These are phyloP conservation scores for Chrysanthemum makinoi DNA, from an alignment of 129 eudicot species.

Conservation along the genomic window DNA sequence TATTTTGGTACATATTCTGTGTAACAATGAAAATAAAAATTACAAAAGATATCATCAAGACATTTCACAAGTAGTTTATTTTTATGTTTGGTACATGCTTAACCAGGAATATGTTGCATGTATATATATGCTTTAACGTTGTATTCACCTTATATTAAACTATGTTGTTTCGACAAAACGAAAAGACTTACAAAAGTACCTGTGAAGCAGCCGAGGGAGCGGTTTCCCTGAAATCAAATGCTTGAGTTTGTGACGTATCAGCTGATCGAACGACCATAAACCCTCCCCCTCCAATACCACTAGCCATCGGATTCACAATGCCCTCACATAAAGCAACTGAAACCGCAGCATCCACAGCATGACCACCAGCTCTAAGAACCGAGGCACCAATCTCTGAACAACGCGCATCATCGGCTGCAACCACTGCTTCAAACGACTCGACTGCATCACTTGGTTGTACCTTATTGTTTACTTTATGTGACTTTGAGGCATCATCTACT, in stretches of 20 bases:
- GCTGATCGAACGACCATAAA: conserved; percentile 74
- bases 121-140: too few species aligned
- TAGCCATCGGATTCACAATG: conserved; percentile 73
- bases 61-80: too few species aligned
- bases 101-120: too few species aligned
- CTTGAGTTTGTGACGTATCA: conserved; percentile 41
- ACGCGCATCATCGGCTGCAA: conserved; percentile 91
- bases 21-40: too few species aligned
- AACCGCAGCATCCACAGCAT: conserved; percentile 93
- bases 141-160: too few species aligned
- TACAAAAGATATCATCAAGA: too few species aligned
- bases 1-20: conserved; percentile 77
- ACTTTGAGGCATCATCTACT: conserved; percentile 9
- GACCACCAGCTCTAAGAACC: conserved; percentile 62
- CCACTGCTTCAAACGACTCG: conserved; percentile 65
- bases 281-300: conserved; percentile 90
- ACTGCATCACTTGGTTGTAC: conserved; percentile 29
- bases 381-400: conserved; percentile 77
- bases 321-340: conserved; percentile 85
- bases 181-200: conserved; percentile 32
- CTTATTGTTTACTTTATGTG: background rate
- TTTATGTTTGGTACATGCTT: too few species aligned
- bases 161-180: background rate
- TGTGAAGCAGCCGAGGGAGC: conserved; percentile 82
- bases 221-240: conserved; percentile 89